Percentiles rank a stretch among this genome's conserved stretches.
These are phyloP conservation scores for Zymoseptoria brevis DNA, from an alignment of 2,329 filamentous ascomycete genomes.

Conservation along the genomic window DNA sequence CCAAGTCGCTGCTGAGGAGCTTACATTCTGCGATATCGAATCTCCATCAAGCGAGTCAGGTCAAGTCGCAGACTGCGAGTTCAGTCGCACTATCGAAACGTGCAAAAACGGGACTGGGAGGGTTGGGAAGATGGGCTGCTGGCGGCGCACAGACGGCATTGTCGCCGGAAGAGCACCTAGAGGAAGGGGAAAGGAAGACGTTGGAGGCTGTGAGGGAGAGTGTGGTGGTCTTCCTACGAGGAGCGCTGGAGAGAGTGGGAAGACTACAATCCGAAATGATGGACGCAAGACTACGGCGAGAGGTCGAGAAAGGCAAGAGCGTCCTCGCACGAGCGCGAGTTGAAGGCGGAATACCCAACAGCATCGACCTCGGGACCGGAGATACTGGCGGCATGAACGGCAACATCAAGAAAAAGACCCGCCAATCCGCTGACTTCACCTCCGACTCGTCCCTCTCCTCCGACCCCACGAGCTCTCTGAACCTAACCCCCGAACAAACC, in stretches of 20 bases:
- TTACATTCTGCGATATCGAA: conserved; percentile 73
- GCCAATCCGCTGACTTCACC: conserved; percentile 4
- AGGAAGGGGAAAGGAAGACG: conserved; percentile 62
- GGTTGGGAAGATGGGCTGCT: conserved; percentile 60
- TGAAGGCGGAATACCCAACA: conserved; percentile 18
- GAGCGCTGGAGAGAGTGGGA: conserved; percentile 67
- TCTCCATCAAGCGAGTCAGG: conserved; percentile 71
- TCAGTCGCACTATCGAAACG: conserved; percentile 65
- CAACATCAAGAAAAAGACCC: conserved; percentile 1
- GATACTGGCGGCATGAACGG: background rate
- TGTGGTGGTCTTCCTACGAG: conserved; percentile 73
- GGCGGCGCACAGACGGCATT: conserved; percentile 45
- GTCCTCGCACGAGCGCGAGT: conserved; percentile 58
- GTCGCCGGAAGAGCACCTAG: conserved; percentile 58
- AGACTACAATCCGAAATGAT: conserved; percentile 84
- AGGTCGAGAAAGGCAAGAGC: conserved; percentile 83
- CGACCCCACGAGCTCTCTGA: conserved; percentile 5
- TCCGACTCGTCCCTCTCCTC: background rate
- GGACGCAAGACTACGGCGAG: conserved; percentile 74
- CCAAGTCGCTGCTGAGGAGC: conserved; percentile 76
- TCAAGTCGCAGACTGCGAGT: conserved; percentile 68
- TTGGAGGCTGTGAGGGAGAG: conserved; percentile 67
- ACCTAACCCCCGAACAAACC: conserved; percentile 73
- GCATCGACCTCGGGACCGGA: conserved; percentile 10
- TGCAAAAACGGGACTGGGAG: conserved; percentile 54